Base-by-base conservation (phyloP, 73 alveolate species). In the Symbiodinium pilosum region DNA sequence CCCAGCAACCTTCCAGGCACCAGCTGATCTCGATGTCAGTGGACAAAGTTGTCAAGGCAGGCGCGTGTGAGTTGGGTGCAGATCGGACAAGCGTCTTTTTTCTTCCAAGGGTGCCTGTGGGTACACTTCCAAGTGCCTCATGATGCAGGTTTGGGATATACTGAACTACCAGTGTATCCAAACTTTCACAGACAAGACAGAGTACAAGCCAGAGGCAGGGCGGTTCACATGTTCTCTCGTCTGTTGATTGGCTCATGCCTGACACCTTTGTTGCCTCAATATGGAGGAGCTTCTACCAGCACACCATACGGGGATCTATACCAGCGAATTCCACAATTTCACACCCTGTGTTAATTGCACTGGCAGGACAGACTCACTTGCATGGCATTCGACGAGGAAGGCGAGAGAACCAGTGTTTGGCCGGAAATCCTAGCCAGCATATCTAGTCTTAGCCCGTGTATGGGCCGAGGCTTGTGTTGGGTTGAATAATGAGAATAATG, bases 111-210 rank as follows among this genome's bases (percentile, higher is more conserved):
- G 7, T 56, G 75, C 81, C 81, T 7, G 11, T 26, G 20, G 39
- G 81, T 28, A 2, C 32, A 32, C 47, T 77, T 26, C 87, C n/a
- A 0, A 28, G 28, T 39, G 16, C 43, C 47, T 4, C 87, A n/a
- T 77, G 52, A 26, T 77, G 51, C 87, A 93, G 98, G 98, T 93
- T 26, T 93, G 98, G 98, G 98, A 93, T 36, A 93, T 93, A 6
- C 93, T 73, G 71, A 93, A 93, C 85, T 77, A 93, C 84, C 92
- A 93, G 68, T 93, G 98, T 68, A 81, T 93, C 84, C 98, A 93
- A 77, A 93, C 98, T 64, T 93, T 93, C 98, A 93, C 98, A 9
- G 98, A 93, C 98, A 93, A 93, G 92, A 93, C 98, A 6, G 98
- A 93, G 68, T 93, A 93, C 98, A 93, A 93, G 73, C 98, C 98